Conservation (phyloP, 306 rosid genomes). For the Styphnolobium japonicum region DNA sequence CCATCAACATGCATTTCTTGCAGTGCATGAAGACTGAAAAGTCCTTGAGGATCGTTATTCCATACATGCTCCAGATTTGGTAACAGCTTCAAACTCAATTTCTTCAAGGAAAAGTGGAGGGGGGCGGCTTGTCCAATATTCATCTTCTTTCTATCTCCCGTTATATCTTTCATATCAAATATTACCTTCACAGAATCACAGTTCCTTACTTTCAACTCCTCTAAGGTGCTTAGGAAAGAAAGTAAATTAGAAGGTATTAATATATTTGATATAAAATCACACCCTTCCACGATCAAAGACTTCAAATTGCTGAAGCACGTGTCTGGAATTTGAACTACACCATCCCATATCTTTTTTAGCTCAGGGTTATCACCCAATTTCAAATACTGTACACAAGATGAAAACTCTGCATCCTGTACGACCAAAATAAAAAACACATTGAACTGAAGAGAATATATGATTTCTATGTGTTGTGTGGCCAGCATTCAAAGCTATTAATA, state of each 20-base stretch:
- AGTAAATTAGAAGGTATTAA: slow-evolving; percentile 18
- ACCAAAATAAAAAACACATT: too few species aligned
- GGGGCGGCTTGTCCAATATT: neutral
- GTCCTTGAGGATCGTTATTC: slow-evolving; percentile 9
- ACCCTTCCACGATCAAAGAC: neutral
- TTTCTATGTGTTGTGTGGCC: too few species aligned
- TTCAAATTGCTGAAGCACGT: neutral
- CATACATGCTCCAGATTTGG: slow-evolving; percentile 18
- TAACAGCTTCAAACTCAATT: neutral
- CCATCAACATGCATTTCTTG: neutral
- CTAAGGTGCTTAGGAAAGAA: slow-evolving; percentile 9
- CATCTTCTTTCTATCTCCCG: too few species aligned
- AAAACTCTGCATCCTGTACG: too few species aligned
- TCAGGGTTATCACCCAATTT: neutral
- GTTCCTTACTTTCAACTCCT: accelerated
- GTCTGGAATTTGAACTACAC: neutral
- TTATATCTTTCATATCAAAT: neutral
- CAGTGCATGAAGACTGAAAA: neutral
- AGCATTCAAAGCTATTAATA: too few species aligned
- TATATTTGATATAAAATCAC: neutral
- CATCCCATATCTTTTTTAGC: neutral
- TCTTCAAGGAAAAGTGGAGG: slow-evolving; percentile 12
- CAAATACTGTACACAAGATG: neutral
- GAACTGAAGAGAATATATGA: too few species aligned
- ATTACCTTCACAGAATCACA: neutral